A percentile compares a stretch with the other conserved stretches of the same genome.
Evolutionary conservation across 2,329 filamentous ascomycete species (phyloP).

Genomic region (Fusarium scirpi): DNA sequence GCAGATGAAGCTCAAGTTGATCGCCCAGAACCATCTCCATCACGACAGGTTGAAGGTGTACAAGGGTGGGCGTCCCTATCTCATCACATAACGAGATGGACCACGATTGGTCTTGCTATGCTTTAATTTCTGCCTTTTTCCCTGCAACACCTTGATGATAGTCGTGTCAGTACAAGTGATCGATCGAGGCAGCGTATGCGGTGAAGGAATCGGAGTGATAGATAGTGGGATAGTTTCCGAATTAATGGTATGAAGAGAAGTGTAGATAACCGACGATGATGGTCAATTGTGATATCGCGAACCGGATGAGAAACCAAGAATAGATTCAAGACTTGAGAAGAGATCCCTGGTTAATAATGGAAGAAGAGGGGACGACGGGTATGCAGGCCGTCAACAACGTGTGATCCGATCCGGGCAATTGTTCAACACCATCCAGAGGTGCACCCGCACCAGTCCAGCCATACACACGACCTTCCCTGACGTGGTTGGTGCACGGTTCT

Average conservation of each 20-base stretch:
- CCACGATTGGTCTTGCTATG: slow-evolving; percentile 15
- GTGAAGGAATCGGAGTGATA: slow-evolving; percentile 22
- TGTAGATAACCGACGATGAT: slow-evolving; percentile 16
- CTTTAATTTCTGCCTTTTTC: background rate
- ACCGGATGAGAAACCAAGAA: slow-evolving; percentile 22
- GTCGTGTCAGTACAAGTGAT: slow-evolving; percentile 16
- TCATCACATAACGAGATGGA: slow-evolving; percentile 38
- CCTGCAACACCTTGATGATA: background rate
- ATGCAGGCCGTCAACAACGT: slow-evolving; percentile 45
- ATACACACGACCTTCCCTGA: slow-evolving; percentile 48
- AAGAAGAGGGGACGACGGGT: slow-evolving; percentile 40
- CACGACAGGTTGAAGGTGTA: slow-evolving; percentile 29
- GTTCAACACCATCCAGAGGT: slow-evolving; percentile 48
- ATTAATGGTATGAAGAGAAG: slow-evolving; percentile 13
- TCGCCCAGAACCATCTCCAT: slow-evolving; percentile 50
- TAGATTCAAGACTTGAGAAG: slow-evolving; percentile 25
- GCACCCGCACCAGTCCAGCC: slow-evolving; percentile 45
- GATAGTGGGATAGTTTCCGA: slow-evolving; percentile 21
- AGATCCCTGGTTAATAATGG: slow-evolving; percentile 38
- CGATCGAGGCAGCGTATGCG: slow-evolving; percentile 38
- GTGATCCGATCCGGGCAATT: slow-evolving; percentile 47
- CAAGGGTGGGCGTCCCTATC: slow-evolving; percentile 22
- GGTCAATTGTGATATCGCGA: slow-evolving; percentile 18
- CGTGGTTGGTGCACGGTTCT: slow-evolving; percentile 48
- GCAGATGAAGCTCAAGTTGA: slow-evolving; percentile 54